Base-by-base conservation (phyloP, 148 eudicot genomes). In the Camellia granthamiana region DNA sequence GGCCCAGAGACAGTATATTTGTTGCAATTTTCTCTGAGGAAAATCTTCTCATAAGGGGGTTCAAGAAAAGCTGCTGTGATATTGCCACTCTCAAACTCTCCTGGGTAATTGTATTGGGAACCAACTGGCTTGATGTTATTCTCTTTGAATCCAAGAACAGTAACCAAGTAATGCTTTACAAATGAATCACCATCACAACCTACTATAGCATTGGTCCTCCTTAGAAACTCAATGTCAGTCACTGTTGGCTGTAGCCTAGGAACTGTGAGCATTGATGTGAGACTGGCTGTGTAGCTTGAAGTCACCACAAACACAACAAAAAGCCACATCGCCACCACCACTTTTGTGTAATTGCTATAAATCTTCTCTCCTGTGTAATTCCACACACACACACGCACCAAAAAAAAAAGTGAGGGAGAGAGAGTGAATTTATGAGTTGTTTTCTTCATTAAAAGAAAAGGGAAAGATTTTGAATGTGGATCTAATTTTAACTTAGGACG, bases 211-310 rank as follows among this genome's bases (percentile, higher is more conserved):
- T 88, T 82, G 65, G 12, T 74, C 19, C 7, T 69, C 47, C 21
- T 76, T 16, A 81, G 74, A n/a, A 43, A 69, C 66, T 76, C 76
- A 6, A 87, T 65, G 44, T 85, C 84, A 8, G 54, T 85, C 0
- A 81, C 43, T 8, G 49, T 69, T 0, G 80, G 79, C 47, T 30
- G 5, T 2, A 81, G 70, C 18, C 0, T 38, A 2, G 86, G 85
- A 23, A 85, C 86, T 0, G 90, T 89, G 63, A 89, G 87, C 81
- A 84, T 79, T 49, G 92, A 87, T 3, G 85, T 84, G 18, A 89
- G 86, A 73, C 77, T 85, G 13, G 92, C 90, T 5, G 82, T 86
- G 76, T 89, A 89, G 75, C 88, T 89, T 52, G 82, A 81, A 71
- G 82, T 76, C 77, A 89, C 72, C 4, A 84, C 84, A 11, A 87